These are phyloP conservation scores for Thelonectria discophora DNA, from an alignment of 2,329 filamentous ascomycete genomes.

Conservation along the genomic window DNA sequence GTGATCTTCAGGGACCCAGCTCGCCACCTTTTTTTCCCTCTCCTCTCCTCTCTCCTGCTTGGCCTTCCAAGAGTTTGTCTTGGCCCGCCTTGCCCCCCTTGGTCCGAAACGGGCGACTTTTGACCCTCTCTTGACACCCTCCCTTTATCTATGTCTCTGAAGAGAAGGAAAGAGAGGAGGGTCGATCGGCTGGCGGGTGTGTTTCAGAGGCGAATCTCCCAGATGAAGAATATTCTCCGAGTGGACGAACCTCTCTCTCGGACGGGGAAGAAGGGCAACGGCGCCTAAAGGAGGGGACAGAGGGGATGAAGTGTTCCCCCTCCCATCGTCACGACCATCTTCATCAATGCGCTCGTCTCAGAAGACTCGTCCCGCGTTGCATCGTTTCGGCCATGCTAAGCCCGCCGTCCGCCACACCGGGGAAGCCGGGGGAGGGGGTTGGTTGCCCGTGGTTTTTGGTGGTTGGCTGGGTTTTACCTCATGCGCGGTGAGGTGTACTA, in stretches of 20 bases:
- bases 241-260: conserved; percentile 9
- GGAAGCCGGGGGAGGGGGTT: too few species aligned
- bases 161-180: too few species aligned
- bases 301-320: not conserved
- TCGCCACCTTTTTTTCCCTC: conserved; percentile 17
- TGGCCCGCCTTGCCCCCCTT: not conserved
- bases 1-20: conserved; percentile 17
- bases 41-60: too few species aligned
- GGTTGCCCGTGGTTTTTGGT: too few species aligned
- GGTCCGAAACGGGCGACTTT: not conserved
- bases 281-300: not conserved
- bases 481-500: conserved; percentile 1
- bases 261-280: not conserved
- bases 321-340: not conserved
- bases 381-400: not conserved
- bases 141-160: not conserved
- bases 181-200: conserved; percentile 24
- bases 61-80: not conserved
- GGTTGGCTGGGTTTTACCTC: not conserved
- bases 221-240: conserved; percentile 26
- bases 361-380: not conserved
- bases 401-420: not conserved
- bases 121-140: not conserved
- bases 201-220: conserved; percentile 30
- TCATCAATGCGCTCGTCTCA: not conserved